Conservation (phyloP, 2,329 filamentous ascomycete species). For the Ophiostoma angusticollis region DNA sequence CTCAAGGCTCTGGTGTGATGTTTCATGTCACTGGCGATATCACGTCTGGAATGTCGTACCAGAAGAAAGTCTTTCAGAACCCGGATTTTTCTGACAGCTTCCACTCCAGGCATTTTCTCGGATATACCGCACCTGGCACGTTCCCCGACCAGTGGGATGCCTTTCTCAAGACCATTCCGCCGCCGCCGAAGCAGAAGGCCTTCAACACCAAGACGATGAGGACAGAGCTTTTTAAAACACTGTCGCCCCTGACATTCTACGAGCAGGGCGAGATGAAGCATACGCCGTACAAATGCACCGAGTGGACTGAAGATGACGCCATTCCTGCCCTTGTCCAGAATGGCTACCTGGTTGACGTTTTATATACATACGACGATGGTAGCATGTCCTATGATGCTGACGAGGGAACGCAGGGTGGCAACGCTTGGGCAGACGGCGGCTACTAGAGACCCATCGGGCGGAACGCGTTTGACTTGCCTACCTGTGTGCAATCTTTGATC, state of each 20-base stretch:
- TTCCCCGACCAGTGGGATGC: conserved; percentile 1
- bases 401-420: too few species aligned
- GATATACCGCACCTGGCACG: background rate
- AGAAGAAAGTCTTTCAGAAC: background rate
- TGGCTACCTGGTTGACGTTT: background rate
- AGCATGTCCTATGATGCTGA: too few species aligned
- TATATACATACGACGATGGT: too few species aligned
- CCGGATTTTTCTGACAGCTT: background rate
- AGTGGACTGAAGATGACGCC: background rate
- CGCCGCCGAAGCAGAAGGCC: conserved; percentile 1
- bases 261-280: background rate
- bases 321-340: background rate
- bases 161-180: background rate
- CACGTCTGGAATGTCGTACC: conserved; percentile 1
- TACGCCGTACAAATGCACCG: background rate
- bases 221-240: background rate
- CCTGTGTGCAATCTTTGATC: too few species aligned
- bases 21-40: conserved; percentile 2
- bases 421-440: too few species aligned
- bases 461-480: too few species aligned
- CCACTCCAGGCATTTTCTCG: background rate
- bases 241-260: background rate
- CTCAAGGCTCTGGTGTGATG: background rate
- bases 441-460: too few species aligned
- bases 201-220: background rate